These are phyloP conservation scores for Closterium sp. DNA, from an alignment of 139 green algal species.

Conservation along the genomic window DNA sequence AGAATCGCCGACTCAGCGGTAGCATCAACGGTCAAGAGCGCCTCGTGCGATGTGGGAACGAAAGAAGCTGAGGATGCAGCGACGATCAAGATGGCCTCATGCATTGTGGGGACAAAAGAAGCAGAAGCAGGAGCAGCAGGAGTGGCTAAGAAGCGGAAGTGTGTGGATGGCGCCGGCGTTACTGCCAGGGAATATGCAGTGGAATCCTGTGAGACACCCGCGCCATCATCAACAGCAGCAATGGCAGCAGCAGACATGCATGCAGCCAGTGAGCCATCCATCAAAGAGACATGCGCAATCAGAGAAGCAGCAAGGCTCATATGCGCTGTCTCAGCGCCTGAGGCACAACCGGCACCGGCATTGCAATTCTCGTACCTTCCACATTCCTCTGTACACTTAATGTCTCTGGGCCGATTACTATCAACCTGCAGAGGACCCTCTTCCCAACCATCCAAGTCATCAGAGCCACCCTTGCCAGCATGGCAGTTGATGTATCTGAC, in stretches of 20 bases:
- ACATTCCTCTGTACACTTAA: not conserved
- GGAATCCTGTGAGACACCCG: not conserved
- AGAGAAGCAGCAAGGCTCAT: not conserved
- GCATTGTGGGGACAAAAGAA: no score
- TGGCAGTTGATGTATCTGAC: constrained; percentile 32
- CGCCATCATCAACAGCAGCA: not conserved
- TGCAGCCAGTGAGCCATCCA: not conserved
- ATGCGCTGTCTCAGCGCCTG: not conserved
- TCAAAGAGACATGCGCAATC: not conserved
- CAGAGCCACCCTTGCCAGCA: not conserved
- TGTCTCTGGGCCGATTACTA: not conserved
- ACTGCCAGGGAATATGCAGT: not conserved
- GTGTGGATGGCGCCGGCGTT: not conserved
- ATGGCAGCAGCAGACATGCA: not conserved
- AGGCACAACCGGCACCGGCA: not conserved
- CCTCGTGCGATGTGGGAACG: not conserved
- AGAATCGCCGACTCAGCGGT: not conserved
- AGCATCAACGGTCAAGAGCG: not conserved
- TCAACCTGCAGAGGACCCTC: not conserved
- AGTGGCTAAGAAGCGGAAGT: not conserved
- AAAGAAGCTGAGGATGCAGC: not conserved
- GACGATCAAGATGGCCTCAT: no score
- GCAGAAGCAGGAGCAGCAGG: not conserved
- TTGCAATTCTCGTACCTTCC: not conserved
- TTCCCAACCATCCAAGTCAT: not conserved